These are phyloP conservation scores for Hypholoma fasciculare DNA, from an alignment of 768 basidiomycete genomes.

Conservation along the genomic window DNA sequence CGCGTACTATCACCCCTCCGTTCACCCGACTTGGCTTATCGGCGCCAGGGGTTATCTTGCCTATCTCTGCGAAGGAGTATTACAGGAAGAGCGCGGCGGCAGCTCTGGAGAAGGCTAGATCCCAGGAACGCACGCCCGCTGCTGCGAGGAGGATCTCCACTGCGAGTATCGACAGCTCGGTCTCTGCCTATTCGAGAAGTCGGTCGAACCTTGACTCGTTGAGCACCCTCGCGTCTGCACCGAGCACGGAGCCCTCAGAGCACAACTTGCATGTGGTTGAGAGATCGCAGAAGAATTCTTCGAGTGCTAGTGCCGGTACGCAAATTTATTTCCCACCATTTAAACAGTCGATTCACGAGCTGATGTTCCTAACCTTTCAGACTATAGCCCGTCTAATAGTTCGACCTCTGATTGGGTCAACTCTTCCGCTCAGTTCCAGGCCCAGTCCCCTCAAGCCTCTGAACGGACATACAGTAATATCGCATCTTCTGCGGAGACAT, in stretches of 20 bases:
- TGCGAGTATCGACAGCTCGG: not conserved
- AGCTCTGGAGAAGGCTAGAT: not conserved
- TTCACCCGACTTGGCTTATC: constrained; percentile 2
- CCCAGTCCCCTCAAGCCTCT: not conserved
- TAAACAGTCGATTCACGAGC: not conserved
- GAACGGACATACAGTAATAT: not conserved
- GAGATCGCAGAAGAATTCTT: not conserved
- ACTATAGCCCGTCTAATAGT: too few relatives aligned
- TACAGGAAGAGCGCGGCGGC: not conserved
- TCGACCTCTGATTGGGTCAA: not conserved
- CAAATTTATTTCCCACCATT: too few relatives aligned
- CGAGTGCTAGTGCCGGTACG: too few relatives aligned
- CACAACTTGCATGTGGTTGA: not conserved
- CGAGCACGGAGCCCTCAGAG: not conserved
- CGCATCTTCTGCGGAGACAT: not conserved
- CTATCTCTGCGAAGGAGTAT: constrained; percentile 2
- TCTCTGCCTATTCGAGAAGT: not conserved
- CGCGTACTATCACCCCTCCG: constrained; percentile 2
- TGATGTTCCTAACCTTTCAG: too few relatives aligned
- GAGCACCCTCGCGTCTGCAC: not conserved
- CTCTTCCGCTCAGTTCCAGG: not conserved
- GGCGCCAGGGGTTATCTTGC: constrained; percentile 5
- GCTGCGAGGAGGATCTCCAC: not conserved
- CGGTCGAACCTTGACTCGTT: not conserved
- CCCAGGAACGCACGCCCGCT: not conserved